Evolutionary conservation across 129 eudicot genomes (phyloP).

Genomic region (Sambucus nigra): DNA sequence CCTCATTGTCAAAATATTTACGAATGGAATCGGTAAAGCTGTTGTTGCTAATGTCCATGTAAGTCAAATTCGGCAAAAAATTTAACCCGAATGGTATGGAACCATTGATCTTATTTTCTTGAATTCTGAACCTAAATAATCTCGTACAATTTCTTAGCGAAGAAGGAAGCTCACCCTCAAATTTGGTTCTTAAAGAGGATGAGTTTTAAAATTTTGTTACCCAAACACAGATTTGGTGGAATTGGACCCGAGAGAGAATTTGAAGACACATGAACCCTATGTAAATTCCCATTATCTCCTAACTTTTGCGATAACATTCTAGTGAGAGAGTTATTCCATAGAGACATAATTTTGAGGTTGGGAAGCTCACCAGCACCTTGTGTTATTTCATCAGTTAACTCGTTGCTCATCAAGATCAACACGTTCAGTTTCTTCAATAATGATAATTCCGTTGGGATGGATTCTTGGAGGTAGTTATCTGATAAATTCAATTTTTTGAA

Average conservation of each 20-base stretch:
- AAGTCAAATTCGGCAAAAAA: conserved; percentile 48
- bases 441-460: conserved; percentile 58
- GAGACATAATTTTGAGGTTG: conserved; percentile 30
- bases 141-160: conserved; percentile 66
- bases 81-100: conserved; percentile 72
- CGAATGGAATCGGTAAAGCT: conserved; percentile 65
- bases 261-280: conserved; percentile 70
- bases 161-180: conserved; percentile 50
- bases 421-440: conserved; percentile 33
- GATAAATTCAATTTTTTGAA: conserved; percentile 59
- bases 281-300: conserved; percentile 55
- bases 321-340: conserved; percentile 86
- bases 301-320: conserved; percentile 67
- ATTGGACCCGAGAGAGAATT: conserved; percentile 65
- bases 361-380: conserved; percentile 76
- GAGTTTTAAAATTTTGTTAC: conserved; percentile 53
- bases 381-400: conserved; percentile 68
- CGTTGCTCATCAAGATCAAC: conserved; percentile 54
- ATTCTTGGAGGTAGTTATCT: conserved; percentile 47
- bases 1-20: conserved; percentile 53
- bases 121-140: conserved; percentile 47
- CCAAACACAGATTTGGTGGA: conserved; percentile 64
- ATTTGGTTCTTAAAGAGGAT: conserved; percentile 57
- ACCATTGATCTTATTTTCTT: conserved; percentile 67
- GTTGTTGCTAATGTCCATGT: conserved; percentile 64